phyloP scores from a whole-genome alignment of 352 stramenopile species.

The Nothophytophthora sp. region DNA sequence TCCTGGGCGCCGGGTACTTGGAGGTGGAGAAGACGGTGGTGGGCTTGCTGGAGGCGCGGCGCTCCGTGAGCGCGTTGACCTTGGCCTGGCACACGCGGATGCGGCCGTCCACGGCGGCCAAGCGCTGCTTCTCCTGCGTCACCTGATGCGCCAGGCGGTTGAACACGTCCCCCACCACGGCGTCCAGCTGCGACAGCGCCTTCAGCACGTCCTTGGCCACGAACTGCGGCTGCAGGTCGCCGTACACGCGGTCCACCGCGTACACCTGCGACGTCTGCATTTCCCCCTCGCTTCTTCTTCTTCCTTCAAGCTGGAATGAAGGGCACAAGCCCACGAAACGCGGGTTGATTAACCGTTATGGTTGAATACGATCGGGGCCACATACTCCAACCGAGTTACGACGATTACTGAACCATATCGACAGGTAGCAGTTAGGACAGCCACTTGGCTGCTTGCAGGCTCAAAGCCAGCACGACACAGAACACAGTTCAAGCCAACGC shows the following conservation, averaged over 20 bases:
- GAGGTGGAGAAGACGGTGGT: slow-evolving; percentile 90
- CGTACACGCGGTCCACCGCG: slow-evolving; percentile 85
- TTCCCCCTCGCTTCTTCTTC: too few relatives aligned
- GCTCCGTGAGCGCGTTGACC: slow-evolving; percentile 81
- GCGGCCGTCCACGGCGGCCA: slow-evolving; percentile 68
- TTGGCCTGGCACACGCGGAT: slow-evolving; percentile 85
- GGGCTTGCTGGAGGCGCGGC: slow-evolving; percentile 81
- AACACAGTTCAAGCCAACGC: too few relatives aligned
- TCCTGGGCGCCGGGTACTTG: slow-evolving; percentile 82
- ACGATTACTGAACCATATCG: too few relatives aligned
- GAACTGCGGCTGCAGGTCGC: slow-evolving; percentile 83
- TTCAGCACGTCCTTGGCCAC: slow-evolving; percentile 87
- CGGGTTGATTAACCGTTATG: too few relatives aligned
- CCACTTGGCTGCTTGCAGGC: background rate
- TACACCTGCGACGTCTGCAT: slow-evolving; percentile 91
- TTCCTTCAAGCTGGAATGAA: too few relatives aligned
- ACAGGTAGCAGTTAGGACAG: too few relatives aligned
- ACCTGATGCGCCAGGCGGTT: slow-evolving; percentile 79
- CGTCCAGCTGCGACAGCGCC: slow-evolving; percentile 81
- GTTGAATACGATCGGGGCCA: too few relatives aligned
- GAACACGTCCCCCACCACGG: slow-evolving; percentile 85
- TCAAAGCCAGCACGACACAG: too few relatives aligned
- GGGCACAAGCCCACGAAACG: too few relatives aligned
- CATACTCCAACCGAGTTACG: too few relatives aligned
- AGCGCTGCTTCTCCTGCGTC: slow-evolving; percentile 77